Base-by-base conservation (phyloP, 2,329 filamentous ascomycete species). In the Aspergillus calidoustus region DNA sequence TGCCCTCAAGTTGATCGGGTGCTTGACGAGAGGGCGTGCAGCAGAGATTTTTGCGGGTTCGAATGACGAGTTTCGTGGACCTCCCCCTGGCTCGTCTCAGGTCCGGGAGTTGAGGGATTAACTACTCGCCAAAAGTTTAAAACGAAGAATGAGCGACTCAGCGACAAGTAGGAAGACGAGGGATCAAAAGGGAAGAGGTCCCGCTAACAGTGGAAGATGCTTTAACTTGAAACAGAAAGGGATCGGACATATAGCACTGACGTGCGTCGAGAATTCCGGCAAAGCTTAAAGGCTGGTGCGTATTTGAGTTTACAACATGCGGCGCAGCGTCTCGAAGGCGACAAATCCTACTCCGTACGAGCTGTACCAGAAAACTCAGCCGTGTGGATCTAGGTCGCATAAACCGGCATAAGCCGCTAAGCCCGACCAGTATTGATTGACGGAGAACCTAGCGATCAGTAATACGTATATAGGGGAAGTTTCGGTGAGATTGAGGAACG, bases 251-350 rank as follows among this genome's bases (percentile, higher is more conserved):
- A 25, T 15, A 49, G 22, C 9, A 41, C 51, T 60, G 57, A 54
- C 51, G 38, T 46, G 23, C 15, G 34, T 15, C 11, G 15, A 50
- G 34, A 9, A 56, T 19, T 52, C 38, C 48, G 50, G 59, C 53
- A 56, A 49, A 56, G 38, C 31, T 52, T 52, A 43, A 43, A 54
- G 52, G 43, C 31, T 44, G 31, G 57, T 7, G 31, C 22, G 43
- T 41, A 34, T 60, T 60, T 59, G 51, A 49, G 52, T 55, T 55
- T 50, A 46, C n/a, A n/a, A 52, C 38, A 56, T 60, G 30, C 46
- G 31, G 34, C 34, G 34, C 34, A 41, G 34, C 34, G 30, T 43
- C 53, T 46, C 41, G 23, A 38, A 52, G 38, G 23, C 28, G 44
- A 25, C 17, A 56, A 31, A 52, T 13, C 41, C 57, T 49, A 1